Evolutionary conservation across 2,329 filamentous ascomycete species (phyloP).

Genomic region (Graphilbum sp.): DNA sequence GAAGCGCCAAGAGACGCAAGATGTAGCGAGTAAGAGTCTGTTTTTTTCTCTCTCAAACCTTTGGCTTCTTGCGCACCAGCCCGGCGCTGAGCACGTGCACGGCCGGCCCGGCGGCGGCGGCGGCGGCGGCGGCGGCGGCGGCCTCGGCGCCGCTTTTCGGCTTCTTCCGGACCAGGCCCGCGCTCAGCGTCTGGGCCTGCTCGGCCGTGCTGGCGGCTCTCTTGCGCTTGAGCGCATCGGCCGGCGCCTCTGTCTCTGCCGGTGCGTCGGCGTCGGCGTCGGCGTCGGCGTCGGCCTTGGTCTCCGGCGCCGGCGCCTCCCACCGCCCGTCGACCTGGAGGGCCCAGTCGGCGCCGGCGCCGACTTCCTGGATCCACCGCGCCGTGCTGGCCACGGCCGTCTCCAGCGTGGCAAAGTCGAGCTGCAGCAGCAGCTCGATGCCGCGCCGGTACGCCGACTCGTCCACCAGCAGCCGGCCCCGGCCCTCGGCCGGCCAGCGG

Average conservation of each 20-base stretch:
- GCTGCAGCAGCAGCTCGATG: constrained; percentile 51
- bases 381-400: constrained; percentile 47
- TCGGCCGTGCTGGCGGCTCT: constrained; percentile 13
- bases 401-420: constrained; percentile 54
- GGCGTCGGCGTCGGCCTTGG: constrained; percentile 19
- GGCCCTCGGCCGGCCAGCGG: constrained; percentile 43
- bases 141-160: constrained; percentile 17
- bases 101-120: constrained; percentile 15
- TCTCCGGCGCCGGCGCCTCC: constrained; percentile 6
- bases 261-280: constrained; percentile 22
- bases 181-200: constrained; percentile 15
- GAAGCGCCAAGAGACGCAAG: too few species aligned
- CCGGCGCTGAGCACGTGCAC: constrained; percentile 20
- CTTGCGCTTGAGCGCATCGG: constrained; percentile 26
- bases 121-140: not conserved
- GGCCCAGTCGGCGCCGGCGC: constrained; percentile 35
- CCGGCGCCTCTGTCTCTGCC: constrained; percentile 24
- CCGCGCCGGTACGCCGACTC: constrained; percentile 50
- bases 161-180: constrained; percentile 32
- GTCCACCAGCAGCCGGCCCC: constrained; percentile 47
- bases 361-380: constrained; percentile 55
- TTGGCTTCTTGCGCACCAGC: constrained; percentile 38
- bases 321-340: constrained; percentile 17
- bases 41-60: constrained; percentile 14
- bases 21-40: too few species aligned